Conservation (phyloP, 2,329 filamentous ascomycete genomes). For the Colletotrichum destructivum region DNA sequence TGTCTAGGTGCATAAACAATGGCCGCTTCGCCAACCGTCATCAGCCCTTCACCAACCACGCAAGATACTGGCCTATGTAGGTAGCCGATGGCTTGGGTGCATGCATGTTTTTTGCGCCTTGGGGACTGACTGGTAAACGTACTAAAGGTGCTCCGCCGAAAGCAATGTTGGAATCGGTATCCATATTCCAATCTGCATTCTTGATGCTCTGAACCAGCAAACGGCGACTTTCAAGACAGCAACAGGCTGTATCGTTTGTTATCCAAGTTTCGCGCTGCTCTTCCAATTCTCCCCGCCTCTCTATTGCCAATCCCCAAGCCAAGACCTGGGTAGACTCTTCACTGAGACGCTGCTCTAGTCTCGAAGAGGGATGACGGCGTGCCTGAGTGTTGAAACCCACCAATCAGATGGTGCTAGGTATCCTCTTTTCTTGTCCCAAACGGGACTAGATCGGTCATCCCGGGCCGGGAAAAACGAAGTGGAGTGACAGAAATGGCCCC, state of each 20-base stretch:
- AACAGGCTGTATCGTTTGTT: neutral
- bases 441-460: constrained; percentile 9
- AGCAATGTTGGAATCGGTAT: neutral
- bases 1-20: neutral
- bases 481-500: constrained; percentile 18
- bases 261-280: neutral
- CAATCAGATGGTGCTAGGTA: constrained; percentile 16
- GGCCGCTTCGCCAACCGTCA: no score
- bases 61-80: neutral
- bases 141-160: neutral
- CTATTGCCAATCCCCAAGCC: constrained; percentile 21
- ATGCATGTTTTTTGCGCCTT: neutral
- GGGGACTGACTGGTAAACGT: neutral
- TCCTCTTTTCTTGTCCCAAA: constrained; percentile 1
- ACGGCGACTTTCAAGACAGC: neutral
- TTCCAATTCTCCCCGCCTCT: neutral
- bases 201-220: no score
- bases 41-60: neutral
- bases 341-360: neutral
- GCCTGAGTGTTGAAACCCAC: constrained; percentile 20
- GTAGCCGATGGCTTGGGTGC: neutral
- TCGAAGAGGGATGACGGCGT: neutral
- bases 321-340: constrained; percentile 9
- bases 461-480: constrained; percentile 24
- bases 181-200: neutral